Evolutionary conservation across 2,329 filamentous ascomycete species (phyloP).

Genomic region (Aspergillus ibericus): DNA sequence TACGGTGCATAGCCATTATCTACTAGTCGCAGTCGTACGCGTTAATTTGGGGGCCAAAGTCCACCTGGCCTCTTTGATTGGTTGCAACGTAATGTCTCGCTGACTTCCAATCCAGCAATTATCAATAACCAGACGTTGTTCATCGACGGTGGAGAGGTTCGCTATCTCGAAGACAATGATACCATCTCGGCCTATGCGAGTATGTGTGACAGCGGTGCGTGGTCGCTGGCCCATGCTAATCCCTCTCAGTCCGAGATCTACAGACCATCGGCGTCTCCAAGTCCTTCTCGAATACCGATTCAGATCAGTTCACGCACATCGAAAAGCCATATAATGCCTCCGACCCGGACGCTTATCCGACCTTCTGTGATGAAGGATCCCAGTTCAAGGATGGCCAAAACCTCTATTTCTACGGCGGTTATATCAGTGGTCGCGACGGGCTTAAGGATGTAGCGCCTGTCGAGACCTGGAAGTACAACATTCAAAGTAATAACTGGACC

Average conservation of each 20-base stretch:
- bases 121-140: conserved; percentile 8
- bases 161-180: background rate
- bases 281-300: conserved; percentile 9
- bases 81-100: background rate
- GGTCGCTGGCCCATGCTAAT: background rate
- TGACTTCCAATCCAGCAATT: background rate
- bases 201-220: background rate
- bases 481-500: conserved; percentile 6
- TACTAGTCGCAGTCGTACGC: no score
- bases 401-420: conserved; percentile 12
- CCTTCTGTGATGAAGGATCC: conserved; percentile 4
- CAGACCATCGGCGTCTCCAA: conserved; percentile 5
- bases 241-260: conserved; percentile 4
- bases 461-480: conserved; percentile 8
- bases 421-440: background rate
- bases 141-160: conserved; percentile 10
- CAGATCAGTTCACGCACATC: conserved; percentile 2
- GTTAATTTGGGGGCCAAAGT: background rate
- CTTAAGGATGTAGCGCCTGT: conserved; percentile 2
- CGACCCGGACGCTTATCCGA: conserved; percentile 2
- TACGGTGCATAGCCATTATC: background rate
- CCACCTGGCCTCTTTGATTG: background rate
- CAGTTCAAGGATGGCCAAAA: conserved; percentile 1
- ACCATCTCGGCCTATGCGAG: conserved; percentile 1
- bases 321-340: conserved; percentile 6